A percentile compares a stretch with the other conserved stretches of the same genome.
phyloP scores from a whole-genome alignment of 768 basidiomycete genomes.

The Crucibulum laeve region DNA sequence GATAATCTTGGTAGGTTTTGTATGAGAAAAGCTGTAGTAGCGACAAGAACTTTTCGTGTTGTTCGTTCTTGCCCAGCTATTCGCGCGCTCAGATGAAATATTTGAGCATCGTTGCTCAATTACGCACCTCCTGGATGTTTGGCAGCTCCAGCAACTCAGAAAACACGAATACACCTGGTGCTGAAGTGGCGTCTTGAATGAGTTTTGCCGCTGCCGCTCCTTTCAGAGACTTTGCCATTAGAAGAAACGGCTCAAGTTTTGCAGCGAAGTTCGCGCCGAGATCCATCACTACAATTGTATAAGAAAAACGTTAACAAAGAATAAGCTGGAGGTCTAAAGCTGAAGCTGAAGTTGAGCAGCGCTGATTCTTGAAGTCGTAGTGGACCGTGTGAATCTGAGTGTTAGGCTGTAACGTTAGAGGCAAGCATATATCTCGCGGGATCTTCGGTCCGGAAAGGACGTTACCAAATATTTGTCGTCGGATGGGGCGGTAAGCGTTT shows the following conservation, averaged over 20 bases:
- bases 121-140: conserved; percentile 77
- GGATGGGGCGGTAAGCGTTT: no score
- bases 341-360: no score
- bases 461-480: no score
- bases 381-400: no score
- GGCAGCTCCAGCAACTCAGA: conserved; percentile 80
- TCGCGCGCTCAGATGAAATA: not conserved
- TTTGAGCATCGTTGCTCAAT: conserved; percentile 4
- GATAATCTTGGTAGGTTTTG: conserved; percentile 81
- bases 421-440: no score
- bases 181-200: conserved; percentile 79
- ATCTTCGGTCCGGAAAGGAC: no score
- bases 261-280: conserved; percentile 56
- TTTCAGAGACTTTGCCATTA: conserved; percentile 89
- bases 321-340: no score
- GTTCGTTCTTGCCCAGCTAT: conserved; percentile 66
- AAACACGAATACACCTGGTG: conserved; percentile 90
- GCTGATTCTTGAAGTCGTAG: no score
- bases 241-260: conserved; percentile 84
- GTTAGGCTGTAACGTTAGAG: no score
- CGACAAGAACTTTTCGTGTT: conserved; percentile 54
- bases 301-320: no score
- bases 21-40: conserved; percentile 88
- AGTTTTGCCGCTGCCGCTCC: conserved; percentile 92
- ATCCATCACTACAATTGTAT: no score